Base-by-base conservation (phyloP, 2,329 filamentous ascomycete species). In the Leptographium lundbergii region DNA sequence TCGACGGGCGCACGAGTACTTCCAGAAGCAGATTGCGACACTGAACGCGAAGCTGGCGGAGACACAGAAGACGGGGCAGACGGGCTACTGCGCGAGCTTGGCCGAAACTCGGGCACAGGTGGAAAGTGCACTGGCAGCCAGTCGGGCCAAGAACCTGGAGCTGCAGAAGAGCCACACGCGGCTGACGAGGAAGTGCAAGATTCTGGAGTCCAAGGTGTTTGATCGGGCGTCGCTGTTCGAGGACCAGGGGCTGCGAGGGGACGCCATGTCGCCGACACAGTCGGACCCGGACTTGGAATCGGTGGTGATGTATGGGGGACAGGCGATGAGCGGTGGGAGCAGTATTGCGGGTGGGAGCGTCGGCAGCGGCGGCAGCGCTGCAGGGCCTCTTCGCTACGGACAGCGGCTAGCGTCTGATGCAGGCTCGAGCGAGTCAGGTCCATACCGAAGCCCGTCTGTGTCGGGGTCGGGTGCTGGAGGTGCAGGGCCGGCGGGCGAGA, bases 111-210 rank as follows among this genome's bases (percentile, higher is more conserved):
- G 73, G 54, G 67, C 70, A 14, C 71, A 72, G 19, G 65, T 81
- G 1, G 75, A 80, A 60, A 70, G 63, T 6, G 71, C 75, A 0
- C 68, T 83, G 17, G 74, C 77, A 34, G 76, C 77, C n/a, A 80
- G 76, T 64, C 72, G 77, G 54, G 73, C 75, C 0, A 80, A 78
- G 67, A 77, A 82, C 61, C 71, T 73, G 0, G 79, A 81, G 63
- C 68, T 82, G 61, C 77, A 80, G 65, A 77, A 74, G 65, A 78
- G 80, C 60, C 75, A 80, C 64, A 70, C 70, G 53, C 70, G 75
- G 24, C 70, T 83, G 55, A 72, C 73, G 64, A 75, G 74, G 57
- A 81, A 80, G 64, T 81, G 81, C 65, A 77, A 74, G 14, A 73
- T 74, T 1, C 68, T 82, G 24, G 77, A 83, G 67, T 76, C 61